Evolutionary conservation across 345 rosid genomes (phyloP), one percentile per base, ranked within the genome.

Genomic region (Heritiera littoralis): DNA sequence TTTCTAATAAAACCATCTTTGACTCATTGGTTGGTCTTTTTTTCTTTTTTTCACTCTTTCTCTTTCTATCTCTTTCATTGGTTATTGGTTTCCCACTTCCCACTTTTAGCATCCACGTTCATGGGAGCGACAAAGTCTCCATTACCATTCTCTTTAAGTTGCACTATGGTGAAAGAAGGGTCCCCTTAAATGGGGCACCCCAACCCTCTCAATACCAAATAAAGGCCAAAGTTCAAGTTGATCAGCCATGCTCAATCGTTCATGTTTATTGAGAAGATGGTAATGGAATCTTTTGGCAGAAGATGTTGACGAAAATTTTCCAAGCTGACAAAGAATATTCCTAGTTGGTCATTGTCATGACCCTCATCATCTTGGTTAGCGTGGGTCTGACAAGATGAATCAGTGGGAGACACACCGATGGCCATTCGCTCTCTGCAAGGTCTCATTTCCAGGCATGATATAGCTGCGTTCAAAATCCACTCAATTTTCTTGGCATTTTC

Each of bases 331-430:
- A 52, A 52, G 56, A 41, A 83, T 87, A 90, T 90, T 87, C 90
- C 85, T 68, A 73, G 89, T 67, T 78, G 89, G 85, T 83, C 85
- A 46, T 81, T 86, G 75, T 88, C 88, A 68, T 78, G 83, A 78
- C 66, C 51, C 80, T 76, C 73, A 66, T 79, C 77, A 67, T 77
- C 61, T 61, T 6, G 48, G 45, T 45, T 72, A 43, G 74, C 79
- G 82, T 79, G 89, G 82, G 86, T 59, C 83, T 83, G 28, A 67
- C 43, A 28, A 11, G 72, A 52, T 49, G 60, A 75, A 81, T 67
- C 71, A 82, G 78, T 86, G 88, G 87, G 75, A 55, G 85, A 81
- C 88, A 83, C 58, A 64, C 55, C 3, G 63, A 61, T 86, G 85
- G 77, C 89, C 79, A 63, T 76, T 76, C 38, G 72, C 48, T 38